phyloP scores from a whole-genome alignment of 768 basidiomycete genomes.

The Tylopilus sp. region DNA sequence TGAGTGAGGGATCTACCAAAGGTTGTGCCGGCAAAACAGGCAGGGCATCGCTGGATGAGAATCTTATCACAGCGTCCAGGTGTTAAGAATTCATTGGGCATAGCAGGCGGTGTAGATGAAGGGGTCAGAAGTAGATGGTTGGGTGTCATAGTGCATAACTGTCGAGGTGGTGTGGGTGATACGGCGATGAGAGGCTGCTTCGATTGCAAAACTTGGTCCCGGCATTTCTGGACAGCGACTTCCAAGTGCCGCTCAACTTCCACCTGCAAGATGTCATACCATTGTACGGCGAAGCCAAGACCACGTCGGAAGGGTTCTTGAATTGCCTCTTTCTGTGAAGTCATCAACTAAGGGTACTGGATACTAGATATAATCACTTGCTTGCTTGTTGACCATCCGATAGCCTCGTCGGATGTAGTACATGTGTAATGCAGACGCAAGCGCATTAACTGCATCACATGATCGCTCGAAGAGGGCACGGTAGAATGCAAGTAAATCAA shows the following conservation, averaged over 20 bases:
- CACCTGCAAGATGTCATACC: constrained; percentile 24
- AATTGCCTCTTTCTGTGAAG: neutral
- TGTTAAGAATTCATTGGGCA: too few species aligned
- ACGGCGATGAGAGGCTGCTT: too few species aligned
- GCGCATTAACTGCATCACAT: neutral
- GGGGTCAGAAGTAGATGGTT: too few species aligned
- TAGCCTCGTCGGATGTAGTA: neutral
- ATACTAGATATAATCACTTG: too few species aligned
- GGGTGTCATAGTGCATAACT: too few species aligned
- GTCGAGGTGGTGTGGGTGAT: too few species aligned
- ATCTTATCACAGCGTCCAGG: neutral
- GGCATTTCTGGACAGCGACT: neutral
- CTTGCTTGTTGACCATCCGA: neutral
- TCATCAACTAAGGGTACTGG: neutral
- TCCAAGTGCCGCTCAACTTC: constrained; percentile 9
- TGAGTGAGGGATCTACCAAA: neutral
- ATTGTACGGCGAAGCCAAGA: constrained; percentile 25
- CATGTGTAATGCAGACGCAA: neutral
- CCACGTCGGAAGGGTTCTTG: constrained; percentile 28
- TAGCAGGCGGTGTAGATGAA: neutral
- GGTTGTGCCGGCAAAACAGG: neutral
- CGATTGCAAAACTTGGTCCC: neutral
- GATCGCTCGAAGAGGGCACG: neutral
- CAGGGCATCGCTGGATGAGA: neutral
- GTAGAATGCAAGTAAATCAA: neutral